Base-by-base conservation (phyloP, 768 basidiomycete genomes). In the Leccinellum luteum region DNA sequence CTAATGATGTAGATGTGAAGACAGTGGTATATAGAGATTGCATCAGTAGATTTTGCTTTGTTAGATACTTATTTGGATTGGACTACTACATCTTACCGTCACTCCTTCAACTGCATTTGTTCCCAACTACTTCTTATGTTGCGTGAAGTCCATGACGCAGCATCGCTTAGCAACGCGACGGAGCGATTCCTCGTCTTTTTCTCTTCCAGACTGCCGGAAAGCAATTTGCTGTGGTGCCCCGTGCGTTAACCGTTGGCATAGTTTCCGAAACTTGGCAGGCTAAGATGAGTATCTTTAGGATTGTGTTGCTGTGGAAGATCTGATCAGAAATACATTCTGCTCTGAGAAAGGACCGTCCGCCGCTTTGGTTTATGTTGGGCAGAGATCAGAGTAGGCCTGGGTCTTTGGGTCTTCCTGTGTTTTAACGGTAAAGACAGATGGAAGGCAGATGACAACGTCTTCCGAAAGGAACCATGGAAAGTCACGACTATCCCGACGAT, bases 111-210 rank as follows among this genome's bases (percentile, higher is more conserved):
- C 55, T 23, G 19, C 49, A 32, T 57, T 48, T 13, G 25, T 49
- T 56, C 5, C 17, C 34, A 21, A 87, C 27, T 19, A 43, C 31
- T 31, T 43, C 19, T n/a, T 17, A 48, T 88, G 85, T 66, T 87
- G 25, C 75, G 75, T 54, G 69, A 75, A 60, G 63, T 73, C 30
- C 64, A 68, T 21, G 74, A 79, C 43, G 71, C 73, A 28, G 53
- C 58, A 27, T 71, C 76, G 3, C 72, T 84, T 21, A 61, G 70
- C 55, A 66, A 73, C 30, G 76, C 74, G 10, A 71, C 77, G n/a
- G 82, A 84, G 43, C 66, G 75, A 15, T 89, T 79, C 57, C 54
- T 90, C 27, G 73, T 92, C n/a, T 89, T 91, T 69, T 90, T 85
- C 60, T 81, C 89, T 10, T 89, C 86, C 19, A 75, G 85, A 51